phyloP scores from a whole-genome alignment of 352 stramenopile species.

The Phytophthora colocasiae region DNA sequence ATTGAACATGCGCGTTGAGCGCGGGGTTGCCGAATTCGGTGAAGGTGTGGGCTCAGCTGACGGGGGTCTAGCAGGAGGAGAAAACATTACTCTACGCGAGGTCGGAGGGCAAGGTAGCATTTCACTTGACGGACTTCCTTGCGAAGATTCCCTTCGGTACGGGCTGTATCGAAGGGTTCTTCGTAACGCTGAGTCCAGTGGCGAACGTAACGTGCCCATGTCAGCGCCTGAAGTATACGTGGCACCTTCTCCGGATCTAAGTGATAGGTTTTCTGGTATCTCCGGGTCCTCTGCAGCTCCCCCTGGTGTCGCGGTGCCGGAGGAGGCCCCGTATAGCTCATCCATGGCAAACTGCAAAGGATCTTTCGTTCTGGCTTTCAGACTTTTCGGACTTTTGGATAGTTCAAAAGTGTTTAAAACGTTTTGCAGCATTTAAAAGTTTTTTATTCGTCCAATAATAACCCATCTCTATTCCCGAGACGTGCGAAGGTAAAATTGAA shows the following conservation, averaged over 20 bases:
- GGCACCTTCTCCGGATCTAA: not conserved
- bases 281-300: too few species aligned
- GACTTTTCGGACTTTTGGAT: not conserved
- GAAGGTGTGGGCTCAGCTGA: too few species aligned
- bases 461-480: constrained; percentile 8
- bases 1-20: not conserved
- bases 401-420: constrained; percentile 17
- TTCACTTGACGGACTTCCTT: not conserved
- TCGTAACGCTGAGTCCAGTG: not conserved
- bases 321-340: too few species aligned
- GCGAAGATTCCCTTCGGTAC: not conserved
- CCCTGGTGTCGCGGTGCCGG: not conserved
- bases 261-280: not conserved
- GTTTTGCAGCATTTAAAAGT: constrained; percentile 6
- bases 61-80: not conserved
- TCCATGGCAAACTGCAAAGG: not conserved
- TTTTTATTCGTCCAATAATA: constrained; percentile 13
- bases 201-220: not conserved
- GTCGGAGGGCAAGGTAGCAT: too few species aligned
- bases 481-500: constrained; percentile 54
- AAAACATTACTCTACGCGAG: constrained; percentile 2
- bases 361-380: not conserved
- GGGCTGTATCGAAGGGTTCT: not conserved
- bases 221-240: not conserved
- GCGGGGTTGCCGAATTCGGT: not conserved